Base-by-base conservation (phyloP, 768 basidiomycete genomes). In the Tricholoma terreum region DNA sequence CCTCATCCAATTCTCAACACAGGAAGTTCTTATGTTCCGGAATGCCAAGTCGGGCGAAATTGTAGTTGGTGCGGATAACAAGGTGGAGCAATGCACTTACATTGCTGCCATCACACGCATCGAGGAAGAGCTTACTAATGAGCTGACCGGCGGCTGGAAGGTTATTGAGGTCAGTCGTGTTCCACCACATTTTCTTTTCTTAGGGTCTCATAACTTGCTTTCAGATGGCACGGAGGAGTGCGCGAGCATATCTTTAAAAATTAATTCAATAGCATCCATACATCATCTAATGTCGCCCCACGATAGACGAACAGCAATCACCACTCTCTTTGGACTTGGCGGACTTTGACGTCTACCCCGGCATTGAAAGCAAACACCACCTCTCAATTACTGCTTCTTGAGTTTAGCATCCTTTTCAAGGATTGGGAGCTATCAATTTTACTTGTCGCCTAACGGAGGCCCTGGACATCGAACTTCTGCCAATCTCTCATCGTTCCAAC, bases 121-220 rank as follows among this genome's bases (percentile, higher is more conserved):
- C 30, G 87, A 92, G 67, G 88, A 89, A 64, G 93, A 98, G 68
- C 75, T 98, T 60, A 86, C 85, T 27, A 91, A 98, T 69, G 92
- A 94, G 70, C 79, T 97, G 45, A 99, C 97, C 0, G 94, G 92
- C 42, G 97, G 97, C 11, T 99, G 97, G 96, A 98, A 98, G 73
- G 84, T 98, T 52, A 82, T 98, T 24, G 96, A 98, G 86, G 94
- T 94, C 68, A 51, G 83, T 74, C 14, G 9, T 43, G 10, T 38
- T 53, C 34, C 17, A 12, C 12, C 31, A 50, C 19, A 34, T 11
- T 34, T 19, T 19, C 3, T 40, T 8, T 22, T 40, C 34, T 9
- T 24, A 17, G 14, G 10, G 22, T 49, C 56, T 60, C 46, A 59
- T 38, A 43, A n/a, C 52, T 31, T 53, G 42, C 50, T 21, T 49